phyloP scores from a whole-genome alignment of 2,329 filamentous ascomycete genomes.

The Pestalotiopsis sp. region DNA sequence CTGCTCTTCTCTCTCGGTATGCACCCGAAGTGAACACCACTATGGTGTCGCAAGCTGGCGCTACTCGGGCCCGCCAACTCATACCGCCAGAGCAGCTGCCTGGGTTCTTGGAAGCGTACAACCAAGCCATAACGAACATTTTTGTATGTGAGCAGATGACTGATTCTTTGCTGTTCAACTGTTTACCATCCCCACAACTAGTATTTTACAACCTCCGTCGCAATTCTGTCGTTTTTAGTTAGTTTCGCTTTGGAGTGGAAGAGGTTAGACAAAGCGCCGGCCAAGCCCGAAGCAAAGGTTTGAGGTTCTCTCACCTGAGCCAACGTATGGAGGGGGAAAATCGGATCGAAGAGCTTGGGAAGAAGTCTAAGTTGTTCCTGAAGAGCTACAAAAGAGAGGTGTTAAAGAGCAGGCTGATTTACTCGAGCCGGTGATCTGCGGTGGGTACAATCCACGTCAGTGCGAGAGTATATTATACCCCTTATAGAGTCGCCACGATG shows the following conservation, averaged over 20 bases:
- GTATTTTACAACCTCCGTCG: not conserved
- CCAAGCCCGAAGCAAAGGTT: not conserved
- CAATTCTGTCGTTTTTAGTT: not conserved
- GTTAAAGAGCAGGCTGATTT: too few species aligned
- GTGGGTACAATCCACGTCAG: too few species aligned
- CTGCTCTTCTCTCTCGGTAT: slow-evolving; percentile 37
- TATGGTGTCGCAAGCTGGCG: slow-evolving; percentile 37
- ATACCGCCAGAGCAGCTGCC: slow-evolving; percentile 32
- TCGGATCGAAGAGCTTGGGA: too few species aligned
- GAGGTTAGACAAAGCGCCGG: not conserved
- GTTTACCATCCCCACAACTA: not conserved
- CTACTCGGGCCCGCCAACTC: slow-evolving; percentile 36
- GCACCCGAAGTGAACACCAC: slow-evolving; percentile 37
- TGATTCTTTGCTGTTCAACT: not conserved
- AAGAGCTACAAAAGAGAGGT: too few species aligned
- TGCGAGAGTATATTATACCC: too few species aligned
- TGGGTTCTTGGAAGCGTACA: slow-evolving; percentile 45
- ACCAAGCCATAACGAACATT: slow-evolving; percentile 40
- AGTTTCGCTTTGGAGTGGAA: not conserved
- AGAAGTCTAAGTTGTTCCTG: too few species aligned
- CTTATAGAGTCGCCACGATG: too few species aligned
- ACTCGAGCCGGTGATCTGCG: too few species aligned
- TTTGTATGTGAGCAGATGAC: not conserved
- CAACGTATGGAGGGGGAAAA: too few species aligned
- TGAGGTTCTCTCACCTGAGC: not conserved